phyloP scores from a whole-genome alignment of 805 yeast species.

The Starmerella bombi region DNA sequence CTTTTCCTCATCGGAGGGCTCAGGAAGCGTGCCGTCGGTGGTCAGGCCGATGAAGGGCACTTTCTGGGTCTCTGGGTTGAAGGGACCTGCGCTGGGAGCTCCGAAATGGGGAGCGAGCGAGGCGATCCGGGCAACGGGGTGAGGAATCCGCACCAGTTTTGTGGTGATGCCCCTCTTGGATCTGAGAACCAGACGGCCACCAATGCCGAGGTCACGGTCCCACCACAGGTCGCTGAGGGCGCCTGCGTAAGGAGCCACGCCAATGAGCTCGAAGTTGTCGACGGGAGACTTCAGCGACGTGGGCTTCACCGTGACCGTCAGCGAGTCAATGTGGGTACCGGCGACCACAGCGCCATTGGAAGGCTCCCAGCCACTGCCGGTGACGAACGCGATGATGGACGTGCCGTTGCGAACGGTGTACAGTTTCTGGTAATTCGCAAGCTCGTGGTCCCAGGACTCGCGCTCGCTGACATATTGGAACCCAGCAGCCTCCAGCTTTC shows the following conservation, averaged over 20 bases:
- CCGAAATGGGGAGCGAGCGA: constrained; percentile 85
- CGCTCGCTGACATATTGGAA: constrained; percentile 55
- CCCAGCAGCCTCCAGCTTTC: constrained; percentile 42
- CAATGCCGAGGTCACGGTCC: constrained; percentile 76
- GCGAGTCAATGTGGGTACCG: constrained; percentile 66
- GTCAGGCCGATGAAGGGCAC: constrained; percentile 65
- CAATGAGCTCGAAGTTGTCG: constrained; percentile 66
- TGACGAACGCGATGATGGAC: constrained; percentile 52
- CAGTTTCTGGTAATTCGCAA: constrained; percentile 31
- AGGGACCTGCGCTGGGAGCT: constrained; percentile 50
- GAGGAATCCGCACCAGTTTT: constrained; percentile 30
- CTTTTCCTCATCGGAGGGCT: constrained; percentile 46
- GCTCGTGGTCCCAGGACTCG: constrained; percentile 36
- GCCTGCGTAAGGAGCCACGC: constrained; percentile 77
- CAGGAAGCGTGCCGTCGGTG: constrained; percentile 22
- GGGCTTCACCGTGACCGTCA: constrained; percentile 61
- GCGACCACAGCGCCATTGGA: constrained; percentile 49
- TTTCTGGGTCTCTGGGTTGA: constrained; percentile 66
- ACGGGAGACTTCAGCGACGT: constrained; percentile 44
- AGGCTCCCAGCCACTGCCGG: constrained; percentile 57
- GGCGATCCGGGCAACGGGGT: constrained; percentile 60
- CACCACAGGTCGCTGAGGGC: constrained; percentile 45
- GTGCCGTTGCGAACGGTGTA: constrained; percentile 61
- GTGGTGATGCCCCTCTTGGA: constrained; percentile 24
- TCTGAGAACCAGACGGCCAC: constrained; percentile 57